Base-by-base conservation (phyloP, 192 early-diverging fungal species). In the Umbelopsis isabellina region DNA sequence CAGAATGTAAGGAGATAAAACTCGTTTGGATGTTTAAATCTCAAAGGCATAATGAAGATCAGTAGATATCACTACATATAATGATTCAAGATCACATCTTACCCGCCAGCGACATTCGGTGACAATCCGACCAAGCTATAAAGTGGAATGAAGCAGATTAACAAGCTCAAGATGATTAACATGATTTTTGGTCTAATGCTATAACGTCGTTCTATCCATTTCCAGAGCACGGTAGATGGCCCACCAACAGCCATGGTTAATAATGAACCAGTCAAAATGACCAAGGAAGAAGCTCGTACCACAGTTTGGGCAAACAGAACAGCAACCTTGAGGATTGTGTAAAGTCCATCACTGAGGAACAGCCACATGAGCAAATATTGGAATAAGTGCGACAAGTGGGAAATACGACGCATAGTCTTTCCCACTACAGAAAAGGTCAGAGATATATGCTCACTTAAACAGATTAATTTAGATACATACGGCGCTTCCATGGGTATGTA, bases 341-440 rank as follows among this genome's bases (percentile, higher is more conserved):
- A 87, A 69, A 86, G 76, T 2, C 82, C 86, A 68, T 92, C 91
- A 21, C 85, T 83, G 58, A 86, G 84, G 46, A 91, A 79, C 72
- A 89, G 91, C 87, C 86, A 92, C 0, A 82, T 79, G 1, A 87
- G 18, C 48, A 92, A 82, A 71, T 90, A 89, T 66, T 80, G 76
- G 78, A 86, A 87, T 20, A 83, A 76, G 21, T 86, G 71, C 16
- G 76, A 66, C 0, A 91, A 73, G 66, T 85, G 69, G 11, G 72
- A 49, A 23, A 82, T 72, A 18, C 73, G 67, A 8, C 13, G 18
- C 12, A 85, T 30, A 0, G 85, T 85, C 18, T 55, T 78, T 47
- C 49, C 67, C 0, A 78, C 76, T 79, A 37, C 27, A 18, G 4
- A 20, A 58, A 11, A 66, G 5, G 27, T 30, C 3, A 30, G 27